These are phyloP conservation scores for Amanita polypyramis DNA, from an alignment of 768 basidiomycete species.

Conservation along the genomic window DNA sequence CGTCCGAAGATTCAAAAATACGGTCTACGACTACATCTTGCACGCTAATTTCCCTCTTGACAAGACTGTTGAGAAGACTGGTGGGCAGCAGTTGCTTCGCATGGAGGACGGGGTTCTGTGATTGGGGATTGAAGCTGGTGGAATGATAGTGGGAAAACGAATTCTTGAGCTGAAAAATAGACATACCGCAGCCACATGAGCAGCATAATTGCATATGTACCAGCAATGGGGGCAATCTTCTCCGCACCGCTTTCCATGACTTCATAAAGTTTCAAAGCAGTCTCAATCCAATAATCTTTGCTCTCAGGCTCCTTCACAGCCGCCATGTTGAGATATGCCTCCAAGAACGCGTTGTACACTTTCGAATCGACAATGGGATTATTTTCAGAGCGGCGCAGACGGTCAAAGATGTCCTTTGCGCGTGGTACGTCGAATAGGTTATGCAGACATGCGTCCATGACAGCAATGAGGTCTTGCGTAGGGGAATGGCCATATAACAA, in stretches of 20 bases:
- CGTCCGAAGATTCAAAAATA: conserved; percentile 40
- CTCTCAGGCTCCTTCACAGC: conserved; percentile 31
- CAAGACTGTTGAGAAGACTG: conserved; percentile 32
- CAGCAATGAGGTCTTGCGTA: conserved; percentile 59
- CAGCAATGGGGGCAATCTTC: conserved; percentile 36
- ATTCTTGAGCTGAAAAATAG: not conserved
- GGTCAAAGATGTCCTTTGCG: conserved; percentile 63
- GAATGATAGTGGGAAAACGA: not conserved
- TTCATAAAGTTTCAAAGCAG: conserved; percentile 51
- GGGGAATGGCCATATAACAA: conserved; percentile 54
- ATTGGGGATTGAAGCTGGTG: conserved; percentile 29
- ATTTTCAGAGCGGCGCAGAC: conserved; percentile 31
- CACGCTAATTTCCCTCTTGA: conserved; percentile 39
- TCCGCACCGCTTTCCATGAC: conserved; percentile 40
- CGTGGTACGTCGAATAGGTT: conserved; percentile 67
- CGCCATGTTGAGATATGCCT: conserved; percentile 55
- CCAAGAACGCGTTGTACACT: conserved; percentile 59
- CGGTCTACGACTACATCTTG: conserved; percentile 48
- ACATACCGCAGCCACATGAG: conserved; percentile 41
- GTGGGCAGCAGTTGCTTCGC: conserved; percentile 15
- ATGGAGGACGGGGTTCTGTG: conserved; percentile 13
- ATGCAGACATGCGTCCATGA: conserved; percentile 79
- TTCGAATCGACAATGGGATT: conserved; percentile 28
- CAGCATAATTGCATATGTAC: conserved; percentile 65
- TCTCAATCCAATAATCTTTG: conserved; percentile 46